Percentiles rank a stretch among this genome's conserved stretches.
These are phyloP conservation scores for Nigrospora sphaerica DNA, from an alignment of 2,329 filamentous ascomycete genomes.

Conservation along the genomic window DNA sequence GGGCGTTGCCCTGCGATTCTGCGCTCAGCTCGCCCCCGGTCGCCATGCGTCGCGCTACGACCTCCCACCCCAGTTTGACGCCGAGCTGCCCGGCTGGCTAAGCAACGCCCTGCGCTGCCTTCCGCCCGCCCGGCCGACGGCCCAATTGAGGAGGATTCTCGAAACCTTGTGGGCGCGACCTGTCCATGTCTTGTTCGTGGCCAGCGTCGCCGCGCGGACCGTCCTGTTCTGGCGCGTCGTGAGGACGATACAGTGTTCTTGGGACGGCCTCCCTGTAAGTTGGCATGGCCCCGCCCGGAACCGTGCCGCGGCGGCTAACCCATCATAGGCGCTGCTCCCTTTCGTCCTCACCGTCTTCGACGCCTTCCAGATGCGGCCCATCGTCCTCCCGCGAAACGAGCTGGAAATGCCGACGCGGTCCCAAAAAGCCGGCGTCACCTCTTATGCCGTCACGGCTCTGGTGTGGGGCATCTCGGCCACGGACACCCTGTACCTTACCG, in stretches of 20 bases:
- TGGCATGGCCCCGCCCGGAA: too few relatives aligned
- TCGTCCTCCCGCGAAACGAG: conserved; percentile 13
- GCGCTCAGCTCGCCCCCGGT: conserved; percentile 8
- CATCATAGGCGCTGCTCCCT: conserved; percentile 22
- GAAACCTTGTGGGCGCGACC: conserved; percentile 2
- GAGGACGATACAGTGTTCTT: conserved; percentile 25
- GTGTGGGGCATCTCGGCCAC: conserved; percentile 24
- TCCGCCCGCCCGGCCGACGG: not conserved
- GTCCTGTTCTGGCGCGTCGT: conserved; percentile 23
- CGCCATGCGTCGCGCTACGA: conserved; percentile 6
- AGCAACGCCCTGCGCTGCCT: not conserved
- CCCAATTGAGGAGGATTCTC: not conserved
- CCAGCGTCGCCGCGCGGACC: conserved; percentile 15
- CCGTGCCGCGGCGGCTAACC: not conserved
- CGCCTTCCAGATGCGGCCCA: conserved; percentile 9
- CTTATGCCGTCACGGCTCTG: conserved; percentile 16
- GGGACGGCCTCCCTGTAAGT: conserved; percentile 25
- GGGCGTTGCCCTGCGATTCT: conserved; percentile 11
- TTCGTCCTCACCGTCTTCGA: conserved; percentile 16
- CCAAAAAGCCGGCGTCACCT: not conserved
- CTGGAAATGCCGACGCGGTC: not conserved
- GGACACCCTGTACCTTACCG: conserved; percentile 16
- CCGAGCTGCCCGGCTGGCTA: not conserved
- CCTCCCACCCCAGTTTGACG: not conserved
- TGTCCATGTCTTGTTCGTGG: conserved; percentile 12